Evolutionary conservation across 83 land plant genomes (phyloP).

Genomic region (Picea abies): DNA sequence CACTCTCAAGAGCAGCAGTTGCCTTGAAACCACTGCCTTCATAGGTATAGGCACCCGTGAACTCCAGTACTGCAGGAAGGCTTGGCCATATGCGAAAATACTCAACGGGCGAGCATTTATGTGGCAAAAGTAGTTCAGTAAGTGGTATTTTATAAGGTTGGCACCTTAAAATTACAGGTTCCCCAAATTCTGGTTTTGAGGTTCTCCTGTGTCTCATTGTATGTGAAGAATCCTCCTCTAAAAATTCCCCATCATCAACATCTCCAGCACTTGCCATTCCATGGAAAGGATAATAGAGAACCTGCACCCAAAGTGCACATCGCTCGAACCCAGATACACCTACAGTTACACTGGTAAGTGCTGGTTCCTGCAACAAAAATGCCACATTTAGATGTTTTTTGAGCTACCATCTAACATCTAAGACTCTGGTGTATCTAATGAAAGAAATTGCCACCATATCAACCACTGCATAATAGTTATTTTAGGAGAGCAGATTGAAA

Average conservation of each 20-base stretch:
- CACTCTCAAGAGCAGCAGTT: conserved; percentile 87
- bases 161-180: conserved; percentile 89
- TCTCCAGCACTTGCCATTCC: conserved; percentile 66
- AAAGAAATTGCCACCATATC: background rate
- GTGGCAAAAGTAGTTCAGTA: conserved; percentile 86
- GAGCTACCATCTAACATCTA: background rate
- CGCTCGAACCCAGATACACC: conserved; percentile 93
- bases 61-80: conserved; percentile 93
- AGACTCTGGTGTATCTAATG: background rate
- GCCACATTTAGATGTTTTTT: background rate
- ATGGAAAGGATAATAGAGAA: conserved; percentile 90
- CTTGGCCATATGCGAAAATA: conserved; percentile 98
- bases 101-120: conserved; percentile 91
- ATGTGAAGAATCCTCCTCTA: conserved; percentile 72
- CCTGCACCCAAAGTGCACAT: conserved; percentile 94
- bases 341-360: conserved; percentile 85
- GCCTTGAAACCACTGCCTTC: conserved; percentile 96
- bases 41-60: conserved; percentile 84
- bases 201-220: conserved; percentile 64
- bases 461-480: background rate
- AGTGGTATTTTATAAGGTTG: conserved; percentile 89
- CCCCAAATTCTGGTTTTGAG: conserved; percentile 77
- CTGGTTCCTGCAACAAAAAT: conserved; percentile 73
- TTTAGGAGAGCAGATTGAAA: background rate
- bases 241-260: conserved; percentile 66